These are phyloP conservation scores for Onygenales sp. DNA, from an alignment of 2,329 filamentous ascomycete species.

Conservation along the genomic window DNA sequence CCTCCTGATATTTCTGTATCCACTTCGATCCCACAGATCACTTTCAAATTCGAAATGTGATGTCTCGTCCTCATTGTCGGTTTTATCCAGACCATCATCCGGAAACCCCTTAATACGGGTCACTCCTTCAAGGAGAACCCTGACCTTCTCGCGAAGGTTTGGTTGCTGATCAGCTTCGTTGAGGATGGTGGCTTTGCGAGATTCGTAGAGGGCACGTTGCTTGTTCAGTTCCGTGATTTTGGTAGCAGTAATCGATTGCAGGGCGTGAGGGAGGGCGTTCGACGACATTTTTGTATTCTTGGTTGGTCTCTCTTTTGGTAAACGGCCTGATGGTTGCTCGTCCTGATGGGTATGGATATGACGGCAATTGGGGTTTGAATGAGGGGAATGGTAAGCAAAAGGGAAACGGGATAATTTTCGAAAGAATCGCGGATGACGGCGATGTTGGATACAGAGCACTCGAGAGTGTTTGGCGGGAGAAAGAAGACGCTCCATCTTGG, in stretches of 20 bases:
- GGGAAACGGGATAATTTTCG: not conserved
- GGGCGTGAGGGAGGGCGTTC: conserved; percentile 41
- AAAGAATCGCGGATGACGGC: too few relatives aligned
- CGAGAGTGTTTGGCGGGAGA: too few relatives aligned
- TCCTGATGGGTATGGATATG: not conserved
- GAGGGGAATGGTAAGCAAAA: not conserved
- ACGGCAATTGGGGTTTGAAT: not conserved
- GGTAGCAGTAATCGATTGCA: conserved; percentile 45
- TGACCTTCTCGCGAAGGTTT: conserved; percentile 23
- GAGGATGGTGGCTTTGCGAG: conserved; percentile 35
- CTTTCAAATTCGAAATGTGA: conserved; percentile 20
- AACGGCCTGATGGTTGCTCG: not conserved
- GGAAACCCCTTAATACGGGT: conserved; percentile 29
- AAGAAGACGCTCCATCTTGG: too few relatives aligned
- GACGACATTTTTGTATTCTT: conserved; percentile 17
- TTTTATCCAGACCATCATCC: conserved; percentile 23
- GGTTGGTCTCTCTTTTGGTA: not conserved
- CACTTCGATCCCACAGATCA: conserved; percentile 15
- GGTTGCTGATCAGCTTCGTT: conserved; percentile 20
- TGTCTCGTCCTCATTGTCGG: conserved; percentile 14
- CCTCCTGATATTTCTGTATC: conserved; percentile 37
- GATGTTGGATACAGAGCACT: too few relatives aligned
- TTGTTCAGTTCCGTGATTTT: conserved; percentile 50
- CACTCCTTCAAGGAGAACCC: conserved; percentile 27
- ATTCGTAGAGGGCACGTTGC: conserved; percentile 41